Evolutionary conservation across 495 filamentous ascomycete species (phyloP), one percentile per base, ranked within the genome.

Genomic region (Penicillium soppii): DNA sequence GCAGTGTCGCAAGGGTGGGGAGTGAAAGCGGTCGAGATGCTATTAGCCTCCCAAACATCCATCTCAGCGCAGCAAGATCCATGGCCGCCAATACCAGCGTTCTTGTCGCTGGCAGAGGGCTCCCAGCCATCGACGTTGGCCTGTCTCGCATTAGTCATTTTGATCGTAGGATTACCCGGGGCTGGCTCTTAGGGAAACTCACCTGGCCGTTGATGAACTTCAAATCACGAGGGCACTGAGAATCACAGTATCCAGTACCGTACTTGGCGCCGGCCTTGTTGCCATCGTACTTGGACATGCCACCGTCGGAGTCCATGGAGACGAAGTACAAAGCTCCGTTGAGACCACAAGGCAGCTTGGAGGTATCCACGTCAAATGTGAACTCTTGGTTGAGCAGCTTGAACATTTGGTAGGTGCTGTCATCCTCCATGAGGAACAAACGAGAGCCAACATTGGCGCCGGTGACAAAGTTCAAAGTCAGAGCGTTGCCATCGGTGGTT

Each of bases 211-310:
- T 77, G 66, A 88, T 86, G 69, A 89, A 90, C 54, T 82, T 83
- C 45, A 85, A 60, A 52, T 84, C 82, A 12, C 72, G 71, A 1
- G 81, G 80, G 57, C 86, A 90, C 65, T 89, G 86, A 10, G 85
- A 81, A 64, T 90, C 87, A 55, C 87, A 90, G 64, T 90, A 90
- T 0, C 86, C 86, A 0, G 86, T 87, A n/a, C 87, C 86, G 47
- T 87, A 88, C 41, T 72, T 73, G 37, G 87, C 86, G 33, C 86
- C 87, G 4, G 85, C 87, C 32, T 78, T 77, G 73, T 90, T 90
- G 39, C 69, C 63, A 0, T 72, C 55, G 56, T 73, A 75, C 26
- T 69, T 62, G 20, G 76, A 50, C 52, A 77, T 67, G 17, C 81
- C 85, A 61, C 86, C 86, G 40, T 80, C 78, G 8, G 74, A 62